Conservation (phyloP, 768 basidiomycete genomes). For the Leucogyrophana mollusca region DNA sequence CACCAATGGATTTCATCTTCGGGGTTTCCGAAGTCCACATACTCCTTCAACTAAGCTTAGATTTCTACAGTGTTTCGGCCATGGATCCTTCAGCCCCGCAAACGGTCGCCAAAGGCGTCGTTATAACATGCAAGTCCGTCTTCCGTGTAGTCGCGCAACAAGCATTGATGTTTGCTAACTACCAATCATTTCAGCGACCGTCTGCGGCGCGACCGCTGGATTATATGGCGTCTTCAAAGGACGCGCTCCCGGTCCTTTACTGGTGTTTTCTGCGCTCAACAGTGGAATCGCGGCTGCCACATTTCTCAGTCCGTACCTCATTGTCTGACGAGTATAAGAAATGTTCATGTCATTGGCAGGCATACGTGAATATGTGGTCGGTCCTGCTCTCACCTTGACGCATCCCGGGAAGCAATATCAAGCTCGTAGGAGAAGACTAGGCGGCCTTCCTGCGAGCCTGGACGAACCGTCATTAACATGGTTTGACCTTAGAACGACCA, state of each 20-base stretch:
- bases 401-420: conserved; percentile 49
- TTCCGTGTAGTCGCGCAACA: conserved; percentile 23
- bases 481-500: conserved; percentile 55
- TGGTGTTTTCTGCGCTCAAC: conserved; percentile 66
- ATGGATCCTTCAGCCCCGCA: conserved; percentile 33
- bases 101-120: conserved; percentile 56
- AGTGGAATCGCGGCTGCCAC: conserved; percentile 67
- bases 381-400: conserved; percentile 52
- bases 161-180: conserved; percentile 19
- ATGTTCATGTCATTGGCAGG: conserved; percentile 38
- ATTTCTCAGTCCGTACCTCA: conserved; percentile 68
- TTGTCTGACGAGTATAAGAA: background rate
- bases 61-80: background rate
- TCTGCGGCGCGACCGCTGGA: conserved; percentile 48
- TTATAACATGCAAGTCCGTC: conserved; percentile 82
- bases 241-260: conserved; percentile 46
- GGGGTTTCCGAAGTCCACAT: too few relatives aligned
- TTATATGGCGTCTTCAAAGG: conserved; percentile 47
- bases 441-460: conserved; percentile 16
- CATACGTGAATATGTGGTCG: conserved; percentile 72
- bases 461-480: conserved; percentile 32
- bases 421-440: conserved; percentile 33
- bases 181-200: conserved; percentile 45
- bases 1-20: too few relatives aligned
- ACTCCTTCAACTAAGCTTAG: too few relatives aligned